Conservation (phyloP, 306 rosid genomes). For the Amphicarpaea edgeworthii region DNA sequence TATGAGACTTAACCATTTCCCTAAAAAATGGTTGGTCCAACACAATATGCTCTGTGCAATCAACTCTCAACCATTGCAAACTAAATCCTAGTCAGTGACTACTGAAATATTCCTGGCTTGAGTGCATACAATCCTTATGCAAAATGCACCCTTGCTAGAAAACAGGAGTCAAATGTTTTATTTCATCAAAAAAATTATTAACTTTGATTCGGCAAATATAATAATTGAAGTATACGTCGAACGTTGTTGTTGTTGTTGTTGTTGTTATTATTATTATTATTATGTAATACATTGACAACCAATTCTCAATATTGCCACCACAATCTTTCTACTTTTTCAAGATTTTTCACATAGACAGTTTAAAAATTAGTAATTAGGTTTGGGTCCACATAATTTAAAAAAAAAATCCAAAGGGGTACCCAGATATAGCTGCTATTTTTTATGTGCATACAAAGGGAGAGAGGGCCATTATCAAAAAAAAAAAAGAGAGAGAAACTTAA, state of each 20-base stretch:
- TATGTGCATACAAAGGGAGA: background rate
- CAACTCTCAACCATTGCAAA: conserved; percentile 1
- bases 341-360: background rate
- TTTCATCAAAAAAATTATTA: background rate
- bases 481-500: too few species aligned
- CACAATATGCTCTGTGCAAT: background rate
- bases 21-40: background rate
- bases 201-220: background rate
- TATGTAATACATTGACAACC: background rate
- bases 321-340: background rate
- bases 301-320: conserved; percentile 2
- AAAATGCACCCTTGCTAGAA: conserved; percentile 1
- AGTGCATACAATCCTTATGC: background rate
- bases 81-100: background rate
- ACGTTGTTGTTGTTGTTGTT: too few species aligned
- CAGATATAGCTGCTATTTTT: conserved; percentile 1
- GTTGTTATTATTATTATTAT: background rate
- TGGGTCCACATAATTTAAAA: background rate
- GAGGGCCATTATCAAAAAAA: too few species aligned
- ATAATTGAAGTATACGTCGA: conserved; percentile 15
- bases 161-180: background rate
- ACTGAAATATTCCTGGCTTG: background rate
- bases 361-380: background rate
- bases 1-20: conserved; percentile 1
- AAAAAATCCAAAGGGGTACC: background rate